Evolutionary conservation across 805 yeast genomes (phyloP), one percentile per base, ranked within the genome.

Genomic region (Yamadazyma ubonensis): DNA sequence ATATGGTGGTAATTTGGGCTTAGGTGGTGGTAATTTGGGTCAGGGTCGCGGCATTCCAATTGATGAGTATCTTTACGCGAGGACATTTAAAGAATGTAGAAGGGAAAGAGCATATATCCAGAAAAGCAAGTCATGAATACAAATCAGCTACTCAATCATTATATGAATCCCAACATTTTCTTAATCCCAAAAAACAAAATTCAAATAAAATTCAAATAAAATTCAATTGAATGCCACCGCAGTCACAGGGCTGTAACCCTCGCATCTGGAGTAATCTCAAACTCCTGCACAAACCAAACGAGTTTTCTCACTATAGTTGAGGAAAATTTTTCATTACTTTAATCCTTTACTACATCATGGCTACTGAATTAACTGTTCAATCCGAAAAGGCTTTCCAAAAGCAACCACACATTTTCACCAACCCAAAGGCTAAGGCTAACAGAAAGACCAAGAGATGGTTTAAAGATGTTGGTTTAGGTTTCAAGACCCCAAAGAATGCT

Each of bases 321-420:
- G 11, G 45, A 43, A 41, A 51, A 49, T 43, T 49, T 47, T 42
- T 44, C 48, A 49, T 48, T 43, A 33, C 33, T 37, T 45, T 32
- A 26, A 27, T 20, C 34, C 23, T 31, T 34, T 38, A 26, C 33
- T 46, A 52, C 57, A 79, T 78, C 78, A 93, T 91, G 98, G 95
- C 98, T 73, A 86, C 98, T 77, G 99, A 93, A 84, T 88, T 93
- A 81, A 91, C 96, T 75, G 99, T 93, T 81, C 99, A 93, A 85
- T 86, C 97, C 73, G 99, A 93, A 84, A 91, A 96, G 80, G 99
- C 99, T 89, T 93, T 85, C 96, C 99, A 93, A 84, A 93, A 93
- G 99, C 99, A 93, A 87, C 99, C 98, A 72, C 99, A 93, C 83
- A 91, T 93, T 83, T 93, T 93, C 96, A 90, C 89, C 80, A 93